These are phyloP conservation scores for Arthrobotrys megalospora DNA, from an alignment of 2,329 filamentous ascomycete genomes.

Conservation along the genomic window DNA sequence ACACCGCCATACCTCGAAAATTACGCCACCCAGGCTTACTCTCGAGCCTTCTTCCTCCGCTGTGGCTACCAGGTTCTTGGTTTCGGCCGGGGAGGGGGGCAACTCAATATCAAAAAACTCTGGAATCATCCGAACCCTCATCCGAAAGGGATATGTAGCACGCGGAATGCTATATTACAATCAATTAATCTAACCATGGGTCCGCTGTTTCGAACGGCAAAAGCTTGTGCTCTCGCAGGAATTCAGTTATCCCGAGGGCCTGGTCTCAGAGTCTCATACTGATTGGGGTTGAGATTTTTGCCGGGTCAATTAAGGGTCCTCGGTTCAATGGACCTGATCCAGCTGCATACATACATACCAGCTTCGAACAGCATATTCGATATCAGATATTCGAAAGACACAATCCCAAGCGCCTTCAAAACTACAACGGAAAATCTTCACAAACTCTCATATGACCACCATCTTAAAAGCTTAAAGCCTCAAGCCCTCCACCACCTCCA, in stretches of 20 bases:
- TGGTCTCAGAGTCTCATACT: conserved; percentile 13
- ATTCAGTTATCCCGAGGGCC: conserved; percentile 7
- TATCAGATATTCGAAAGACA: not conserved
- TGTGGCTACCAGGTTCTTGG: conserved; percentile 5
- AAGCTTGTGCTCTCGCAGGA: conserved; percentile 4
- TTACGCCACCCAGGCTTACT: not conserved
- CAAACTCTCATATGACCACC: not conserved
- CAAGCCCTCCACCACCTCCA: conserved; percentile 26
- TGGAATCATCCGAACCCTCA: conserved; percentile 31
- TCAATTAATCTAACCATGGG: conserved; percentile 28
- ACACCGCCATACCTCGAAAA: conserved; percentile 5
- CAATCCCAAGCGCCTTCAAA: no score
- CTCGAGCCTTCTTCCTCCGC: not conserved
- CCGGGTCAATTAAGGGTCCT: conserved; percentile 24
- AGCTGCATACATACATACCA: not conserved
- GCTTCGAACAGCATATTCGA: not conserved
- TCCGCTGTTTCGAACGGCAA: conserved; percentile 28
- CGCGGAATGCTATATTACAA: conserved; percentile 12
- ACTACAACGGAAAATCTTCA: no score
- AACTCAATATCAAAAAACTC: conserved; percentile 6
- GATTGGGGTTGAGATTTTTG: conserved; percentile 8
- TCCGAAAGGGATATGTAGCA: conserved; percentile 15
- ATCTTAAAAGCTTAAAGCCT: not conserved
- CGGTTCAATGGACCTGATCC: not conserved
- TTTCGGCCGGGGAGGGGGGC: not conserved